Evolutionary conservation across 768 basidiomycete genomes (phyloP).

Genomic region (Termitomyces sp.): DNA sequence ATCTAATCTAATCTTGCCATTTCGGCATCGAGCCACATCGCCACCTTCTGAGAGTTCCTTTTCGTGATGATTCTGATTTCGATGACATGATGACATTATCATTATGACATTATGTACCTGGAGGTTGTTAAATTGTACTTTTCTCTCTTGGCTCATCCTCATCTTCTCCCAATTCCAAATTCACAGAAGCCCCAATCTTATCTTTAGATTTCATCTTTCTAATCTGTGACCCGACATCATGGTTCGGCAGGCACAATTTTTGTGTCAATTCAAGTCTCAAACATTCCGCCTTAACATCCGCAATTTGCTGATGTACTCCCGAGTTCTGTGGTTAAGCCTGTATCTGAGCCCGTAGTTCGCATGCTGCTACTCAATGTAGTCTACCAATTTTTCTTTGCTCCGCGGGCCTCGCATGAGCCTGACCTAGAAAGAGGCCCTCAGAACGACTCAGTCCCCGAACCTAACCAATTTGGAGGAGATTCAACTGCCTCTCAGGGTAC

Average conservation of each 20-base stretch:
- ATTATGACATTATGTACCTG: too few species aligned
- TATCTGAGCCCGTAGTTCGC: not conserved
- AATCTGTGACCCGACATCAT: not conserved
- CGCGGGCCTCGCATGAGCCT: not conserved
- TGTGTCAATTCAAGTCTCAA: not conserved
- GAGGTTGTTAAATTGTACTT: not conserved
- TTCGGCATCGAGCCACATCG: not conserved
- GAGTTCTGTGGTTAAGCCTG: not conserved
- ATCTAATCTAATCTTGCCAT: not conserved
- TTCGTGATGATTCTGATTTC: not conserved
- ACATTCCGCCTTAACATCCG: not conserved
- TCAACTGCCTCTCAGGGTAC: not conserved
- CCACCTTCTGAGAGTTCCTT: not conserved
- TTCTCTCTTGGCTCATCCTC: not conserved
- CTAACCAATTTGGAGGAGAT: not conserved
- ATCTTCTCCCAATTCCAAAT: not conserved
- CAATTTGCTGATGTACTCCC: not conserved
- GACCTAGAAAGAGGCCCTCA: constrained; percentile 15
- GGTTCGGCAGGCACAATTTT: not conserved
- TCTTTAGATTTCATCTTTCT: not conserved
- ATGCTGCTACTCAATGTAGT: constrained; percentile 12
- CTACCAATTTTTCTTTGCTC: constrained; percentile 13
- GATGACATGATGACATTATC: not conserved
- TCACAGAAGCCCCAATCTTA: not conserved
- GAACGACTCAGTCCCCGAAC: not conserved